Evolutionary conservation across 2,329 filamentous ascomycete species (phyloP).

Genomic region (Sporothrix dimorphospora): DNA sequence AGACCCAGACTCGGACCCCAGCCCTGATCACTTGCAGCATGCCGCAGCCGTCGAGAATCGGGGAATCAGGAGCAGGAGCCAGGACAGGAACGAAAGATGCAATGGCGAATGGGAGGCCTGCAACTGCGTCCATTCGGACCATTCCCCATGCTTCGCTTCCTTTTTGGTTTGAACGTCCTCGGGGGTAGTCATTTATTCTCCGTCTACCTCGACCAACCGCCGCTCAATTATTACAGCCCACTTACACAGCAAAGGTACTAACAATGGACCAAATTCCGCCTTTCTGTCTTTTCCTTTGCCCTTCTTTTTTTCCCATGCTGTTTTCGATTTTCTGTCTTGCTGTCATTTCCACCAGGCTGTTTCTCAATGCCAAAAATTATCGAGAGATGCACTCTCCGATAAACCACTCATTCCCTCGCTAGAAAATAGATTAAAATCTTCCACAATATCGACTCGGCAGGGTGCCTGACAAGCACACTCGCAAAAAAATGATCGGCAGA

Average conservation of each 20-base stretch:
- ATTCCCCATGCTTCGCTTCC: neutral
- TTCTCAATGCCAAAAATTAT: neutral
- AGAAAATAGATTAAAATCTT: neutral
- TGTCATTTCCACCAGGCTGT: neutral
- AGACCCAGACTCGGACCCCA: neutral
- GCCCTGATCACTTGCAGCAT: constrained; percentile 6
- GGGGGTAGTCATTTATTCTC: neutral
- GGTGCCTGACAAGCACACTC: neutral
- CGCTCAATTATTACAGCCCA: neutral
- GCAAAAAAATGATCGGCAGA: constrained; percentile 11
- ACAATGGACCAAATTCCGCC: neutral
- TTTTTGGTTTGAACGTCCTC: neutral
- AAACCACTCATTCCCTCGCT: neutral
- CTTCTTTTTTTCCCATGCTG: no score
- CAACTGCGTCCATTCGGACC: neutral
- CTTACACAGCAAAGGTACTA: neutral
- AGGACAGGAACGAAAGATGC: neutral
- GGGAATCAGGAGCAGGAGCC: neutral
- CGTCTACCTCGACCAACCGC: neutral
- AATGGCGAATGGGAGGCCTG: neutral
- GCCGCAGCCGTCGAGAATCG: neutral
- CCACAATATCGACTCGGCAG: constrained; percentile 13
- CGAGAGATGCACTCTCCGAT: neutral
- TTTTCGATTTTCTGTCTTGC: neutral
- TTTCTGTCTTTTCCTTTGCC: neutral